Evolutionary conservation across 2,329 filamentous ascomycete genomes (phyloP).

Genomic region (Epicoccum sorghinum): DNA sequence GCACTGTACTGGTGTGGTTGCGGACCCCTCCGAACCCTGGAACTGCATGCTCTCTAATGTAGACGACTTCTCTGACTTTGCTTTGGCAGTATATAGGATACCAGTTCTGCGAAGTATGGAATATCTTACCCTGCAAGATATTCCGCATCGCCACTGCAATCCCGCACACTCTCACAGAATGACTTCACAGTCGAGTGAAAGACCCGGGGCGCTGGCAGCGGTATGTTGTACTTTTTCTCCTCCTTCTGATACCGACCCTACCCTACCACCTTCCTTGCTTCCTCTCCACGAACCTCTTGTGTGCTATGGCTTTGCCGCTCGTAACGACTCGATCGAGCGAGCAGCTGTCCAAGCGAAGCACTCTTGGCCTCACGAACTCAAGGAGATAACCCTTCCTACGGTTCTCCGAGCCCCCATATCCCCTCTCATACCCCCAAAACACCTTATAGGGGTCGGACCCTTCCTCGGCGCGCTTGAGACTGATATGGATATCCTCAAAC

Average conservation of each 20-base stretch:
- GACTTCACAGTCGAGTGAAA: slow-evolving; percentile 34
- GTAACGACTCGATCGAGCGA: background rate
- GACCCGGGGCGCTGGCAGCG: slow-evolving; percentile 33
- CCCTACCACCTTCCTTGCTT: slow-evolving; percentile 1
- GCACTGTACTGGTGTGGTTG: background rate
- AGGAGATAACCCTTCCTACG: slow-evolving; percentile 3
- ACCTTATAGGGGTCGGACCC: background rate
- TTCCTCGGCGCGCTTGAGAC: background rate
- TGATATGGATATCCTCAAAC: background rate
- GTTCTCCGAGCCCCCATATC: background rate
- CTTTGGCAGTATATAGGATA: slow-evolving; percentile 13
- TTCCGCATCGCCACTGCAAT: slow-evolving; percentile 43
- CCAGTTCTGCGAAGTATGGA: slow-evolving; percentile 34
- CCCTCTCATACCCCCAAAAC: background rate
- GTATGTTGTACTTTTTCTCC: slow-evolving; percentile 32
- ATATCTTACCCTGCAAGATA: slow-evolving; percentile 48
- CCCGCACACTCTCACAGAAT: slow-evolving; percentile 37
- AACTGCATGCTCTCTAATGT: no score
- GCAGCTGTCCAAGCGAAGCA: background rate
- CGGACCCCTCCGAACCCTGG: no score
- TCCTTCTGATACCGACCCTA: background rate
- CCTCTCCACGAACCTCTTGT: slow-evolving; percentile 1
- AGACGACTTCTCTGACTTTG: slow-evolving; percentile 1
- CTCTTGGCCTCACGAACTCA: background rate
- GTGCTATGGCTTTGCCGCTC: background rate